Evolutionary conservation across 768 basidiomycete genomes (phyloP), one percentile per base, ranked within the genome.

Genomic region (Boletus reticulatus): DNA sequence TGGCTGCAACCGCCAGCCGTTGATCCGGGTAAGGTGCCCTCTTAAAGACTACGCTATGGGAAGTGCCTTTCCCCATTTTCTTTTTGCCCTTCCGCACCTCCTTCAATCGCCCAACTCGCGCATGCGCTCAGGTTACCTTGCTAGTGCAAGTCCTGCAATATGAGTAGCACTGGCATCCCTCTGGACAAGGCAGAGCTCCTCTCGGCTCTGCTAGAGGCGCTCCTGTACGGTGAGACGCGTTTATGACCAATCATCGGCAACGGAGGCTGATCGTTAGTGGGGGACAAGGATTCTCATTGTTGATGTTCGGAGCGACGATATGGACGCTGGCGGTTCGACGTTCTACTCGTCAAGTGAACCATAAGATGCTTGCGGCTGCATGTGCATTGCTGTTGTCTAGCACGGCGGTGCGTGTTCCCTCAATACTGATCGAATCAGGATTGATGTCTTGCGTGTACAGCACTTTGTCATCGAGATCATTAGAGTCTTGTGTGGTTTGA

Each of bases 121-220:
- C 16, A 17, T 10, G 34, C 14, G 34, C 27, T 36, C 34, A 12
- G 34, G 13, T 4, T 36, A 14, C 14, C 34, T 36, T 36, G 34
- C 34, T 3, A 14, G 8, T 8, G 10, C 12, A 29, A 39, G 16
- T 24, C 31, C 12, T 43, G 14, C 20, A 41, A 36, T 43, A 52
- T 43, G 50, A 13, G n/a, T 19, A 8, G 16, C 22, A 3, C 32
- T 13, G 38, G 16, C 22, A 43, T 52, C 5, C 42, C 42, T 27
- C 42, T 52, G 22, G 50, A 52, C 50, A 27, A 43, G 17, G 50
- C 50, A 17, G 50, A 43, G 8, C 50, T 52, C 32, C 42, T 52
- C 20, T 34, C 50, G 8, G 34, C 29, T 16, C 20, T 52, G 7
- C 32, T 52, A 16, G 50, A 52, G 14, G 41, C 42, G 17, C 11